Percentiles rank a stretch among this genome's conserved stretches.
These are phyloP conservation scores for Neurospora crassa DNA, from an alignment of 2,329 filamentous ascomycete genomes.

Conservation along the genomic window DNA sequence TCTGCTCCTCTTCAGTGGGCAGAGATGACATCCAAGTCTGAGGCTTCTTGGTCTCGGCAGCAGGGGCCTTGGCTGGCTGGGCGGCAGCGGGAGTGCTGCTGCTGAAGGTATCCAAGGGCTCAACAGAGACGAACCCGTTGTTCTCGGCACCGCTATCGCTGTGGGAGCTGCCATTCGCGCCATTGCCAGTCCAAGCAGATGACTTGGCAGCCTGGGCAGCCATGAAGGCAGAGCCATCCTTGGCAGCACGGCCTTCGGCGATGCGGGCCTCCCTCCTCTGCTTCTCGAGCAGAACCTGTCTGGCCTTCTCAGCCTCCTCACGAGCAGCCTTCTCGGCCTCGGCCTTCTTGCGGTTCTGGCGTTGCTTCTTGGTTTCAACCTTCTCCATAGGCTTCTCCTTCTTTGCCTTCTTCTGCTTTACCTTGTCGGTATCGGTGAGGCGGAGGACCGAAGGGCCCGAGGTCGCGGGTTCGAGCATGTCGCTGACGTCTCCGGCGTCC, in stretches of 20 bases:
- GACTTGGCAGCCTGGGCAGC: conserved; percentile 27
- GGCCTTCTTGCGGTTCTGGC: conserved; percentile 82
- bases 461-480: conserved; percentile 71
- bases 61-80: conserved; percentile 19
- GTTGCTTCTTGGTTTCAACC: conserved; percentile 86
- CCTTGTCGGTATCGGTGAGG: conserved; percentile 57
- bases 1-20: conserved; percentile 53
- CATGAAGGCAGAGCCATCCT: conserved; percentile 61
- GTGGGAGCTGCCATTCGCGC: conserved; percentile 28
- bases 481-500: conserved; percentile 62
- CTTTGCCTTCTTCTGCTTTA: conserved; percentile 44
- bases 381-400: conserved; percentile 52
- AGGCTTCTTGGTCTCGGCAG: conserved; percentile 22
- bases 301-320: conserved; percentile 69
- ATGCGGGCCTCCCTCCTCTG: conserved; percentile 75
- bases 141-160: conserved; percentile 23
- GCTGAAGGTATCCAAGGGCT: conserved; percentile 48
- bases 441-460: conserved; percentile 66
- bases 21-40: conserved; percentile 41
- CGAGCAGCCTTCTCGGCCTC: conserved; percentile 68
- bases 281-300: conserved; percentile 67
- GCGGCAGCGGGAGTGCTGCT: conserved; percentile 21
- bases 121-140: conserved; percentile 27
- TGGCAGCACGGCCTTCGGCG: conserved; percentile 71
- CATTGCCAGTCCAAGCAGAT: conserved; percentile 32